Percentiles rank a stretch among this genome's conserved stretches.
phyloP scores from a whole-genome alignment of 2,329 filamentous ascomycete species.

The Ciborinia camelliae region DNA sequence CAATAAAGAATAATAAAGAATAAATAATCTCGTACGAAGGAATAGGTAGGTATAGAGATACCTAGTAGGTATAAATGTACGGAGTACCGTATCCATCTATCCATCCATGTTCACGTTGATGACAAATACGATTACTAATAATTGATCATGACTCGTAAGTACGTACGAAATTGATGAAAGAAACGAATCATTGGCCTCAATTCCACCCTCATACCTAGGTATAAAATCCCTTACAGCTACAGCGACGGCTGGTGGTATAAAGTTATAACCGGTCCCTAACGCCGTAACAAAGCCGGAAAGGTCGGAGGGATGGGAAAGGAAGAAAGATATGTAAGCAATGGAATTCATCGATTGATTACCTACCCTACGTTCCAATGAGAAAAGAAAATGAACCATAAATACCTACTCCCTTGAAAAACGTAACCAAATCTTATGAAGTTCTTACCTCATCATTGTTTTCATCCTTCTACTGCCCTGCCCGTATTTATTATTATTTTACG shows the following conservation, averaged over 20 bases:
- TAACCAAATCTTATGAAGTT: neutral
- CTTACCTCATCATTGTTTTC: slow-evolving; percentile 9
- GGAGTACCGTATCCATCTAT: too few species aligned
- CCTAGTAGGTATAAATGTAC: too few species aligned
- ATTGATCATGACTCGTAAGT: too few species aligned
- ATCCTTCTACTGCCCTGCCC: too few species aligned
- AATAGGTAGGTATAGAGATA: too few species aligned
- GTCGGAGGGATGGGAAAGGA: slow-evolving; percentile 9
- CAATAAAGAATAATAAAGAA: too few species aligned
- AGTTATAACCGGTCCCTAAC: too few species aligned
- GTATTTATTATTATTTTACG: too few species aligned
- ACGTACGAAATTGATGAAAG: neutral
- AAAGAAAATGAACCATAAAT: neutral
- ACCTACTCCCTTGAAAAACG: neutral
- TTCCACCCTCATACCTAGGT: neutral
- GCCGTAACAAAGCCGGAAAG: slow-evolving; percentile 2
- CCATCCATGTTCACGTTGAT: neutral
- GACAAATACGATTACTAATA: slow-evolving; percentile 4
- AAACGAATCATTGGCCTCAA: slow-evolving; percentile 5
- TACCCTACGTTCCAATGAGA: neutral
- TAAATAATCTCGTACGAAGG: too few species aligned
- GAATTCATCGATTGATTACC: too few species aligned
- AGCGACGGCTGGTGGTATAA: too few species aligned
- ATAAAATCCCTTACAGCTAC: too few species aligned
- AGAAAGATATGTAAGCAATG: slow-evolving; percentile 13